These are phyloP conservation scores for Debaryomycetaceae sp. DNA, from an alignment of 1,139 yeast genomes.

Conservation along the genomic window DNA sequence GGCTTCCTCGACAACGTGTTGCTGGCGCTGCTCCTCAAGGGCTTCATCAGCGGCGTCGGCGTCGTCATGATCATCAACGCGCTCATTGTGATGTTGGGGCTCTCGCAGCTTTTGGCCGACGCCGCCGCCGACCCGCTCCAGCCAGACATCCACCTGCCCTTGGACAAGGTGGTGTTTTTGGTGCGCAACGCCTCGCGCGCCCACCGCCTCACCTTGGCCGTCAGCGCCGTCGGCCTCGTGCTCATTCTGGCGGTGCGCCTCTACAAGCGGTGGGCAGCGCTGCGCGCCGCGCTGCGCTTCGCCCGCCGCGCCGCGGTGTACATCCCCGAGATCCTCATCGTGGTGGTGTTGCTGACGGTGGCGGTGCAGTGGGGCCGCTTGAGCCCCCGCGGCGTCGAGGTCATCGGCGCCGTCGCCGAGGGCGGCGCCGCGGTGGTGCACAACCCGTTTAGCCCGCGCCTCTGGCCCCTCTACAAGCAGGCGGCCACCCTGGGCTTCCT, in stretches of 20 bases:
- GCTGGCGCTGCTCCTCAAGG: conserved; percentile 76
- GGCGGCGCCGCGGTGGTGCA: conserved; percentile 15
- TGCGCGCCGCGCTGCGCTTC: conserved; percentile 10
- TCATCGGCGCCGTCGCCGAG: conserved; percentile 62
- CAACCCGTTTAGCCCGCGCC: conserved; percentile 29
- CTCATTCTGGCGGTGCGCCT: conserved; percentile 37
- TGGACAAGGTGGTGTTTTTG: conserved; percentile 63
- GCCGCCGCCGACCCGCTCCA: conserved; percentile 30
- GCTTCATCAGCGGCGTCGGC: conserved; percentile 93
- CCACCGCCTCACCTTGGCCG: conserved; percentile 48
- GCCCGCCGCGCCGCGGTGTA: conserved; percentile 29
- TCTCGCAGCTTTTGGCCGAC: conserved; percentile 36
- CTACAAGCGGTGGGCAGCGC: conserved; percentile 34
- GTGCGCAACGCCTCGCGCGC: conserved; percentile 31
- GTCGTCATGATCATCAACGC: conserved; percentile 83
- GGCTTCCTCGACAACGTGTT: conserved; percentile 88
- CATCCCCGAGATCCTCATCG: conserved; percentile 80
- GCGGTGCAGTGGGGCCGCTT: conserved; percentile 53
- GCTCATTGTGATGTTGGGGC: conserved; percentile 65
- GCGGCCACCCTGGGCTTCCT: conserved; percentile 60
- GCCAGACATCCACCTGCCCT: conserved; percentile 71
- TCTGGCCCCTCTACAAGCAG: conserved; percentile 32
- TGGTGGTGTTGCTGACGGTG: conserved; percentile 60
- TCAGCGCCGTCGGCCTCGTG: conserved; percentile 47
- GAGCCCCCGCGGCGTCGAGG: conserved; percentile 54